Evolutionary conservation across 2,329 filamentous ascomycete genomes (phyloP), one percentile per base, ranked within the genome.

Genomic region (Colletotrichum sp.): DNA sequence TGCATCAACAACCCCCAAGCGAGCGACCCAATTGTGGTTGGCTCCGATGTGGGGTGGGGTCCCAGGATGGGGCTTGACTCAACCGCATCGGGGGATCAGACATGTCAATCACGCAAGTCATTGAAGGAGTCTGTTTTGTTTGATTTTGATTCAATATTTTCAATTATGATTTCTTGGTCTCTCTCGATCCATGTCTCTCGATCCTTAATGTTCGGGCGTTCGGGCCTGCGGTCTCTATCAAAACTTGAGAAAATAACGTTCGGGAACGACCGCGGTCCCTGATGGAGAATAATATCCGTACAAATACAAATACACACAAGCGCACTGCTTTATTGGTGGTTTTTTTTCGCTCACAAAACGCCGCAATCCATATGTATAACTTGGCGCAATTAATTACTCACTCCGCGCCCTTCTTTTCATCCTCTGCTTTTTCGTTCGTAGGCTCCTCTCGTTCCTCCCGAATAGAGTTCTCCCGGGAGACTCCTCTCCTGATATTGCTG

Each of bases 401-500:
- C 69, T 71, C 68, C 32, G 63, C 64, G 30, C 74, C 49, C 15
- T 52, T 44, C 59, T 69, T 77, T 15, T 74, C 71, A 18, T 77
- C 77, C 18, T 44, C 77, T 49, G 32, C 77, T 55, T 72, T 63
- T 36, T 71, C 71, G 13, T 73, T 49, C 6, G 69, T 65, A 13
- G 26, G 49, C 21, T 67, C 65, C 30, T 77, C 66, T 21, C 71
- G 59, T 64, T 77, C 75, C 36, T 77, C 72, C 18, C 72, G 60
- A 13, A 75, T 75, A 12, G 72, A 77, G 49, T 74, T 77, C 28
- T 77, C 74, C 30, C 70, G 44, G 12, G 74, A 76, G 7, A 76
- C 55, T 9, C 64, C 74, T 74, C 74, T 76, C 59, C 70, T 73
- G 7, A 39, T 60, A 28, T 59, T 67, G 60, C 78, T 81, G 21